phyloP scores from a whole-genome alignment of 108 stramenopile genomes.

The Discostella stelligeroides region DNA sequence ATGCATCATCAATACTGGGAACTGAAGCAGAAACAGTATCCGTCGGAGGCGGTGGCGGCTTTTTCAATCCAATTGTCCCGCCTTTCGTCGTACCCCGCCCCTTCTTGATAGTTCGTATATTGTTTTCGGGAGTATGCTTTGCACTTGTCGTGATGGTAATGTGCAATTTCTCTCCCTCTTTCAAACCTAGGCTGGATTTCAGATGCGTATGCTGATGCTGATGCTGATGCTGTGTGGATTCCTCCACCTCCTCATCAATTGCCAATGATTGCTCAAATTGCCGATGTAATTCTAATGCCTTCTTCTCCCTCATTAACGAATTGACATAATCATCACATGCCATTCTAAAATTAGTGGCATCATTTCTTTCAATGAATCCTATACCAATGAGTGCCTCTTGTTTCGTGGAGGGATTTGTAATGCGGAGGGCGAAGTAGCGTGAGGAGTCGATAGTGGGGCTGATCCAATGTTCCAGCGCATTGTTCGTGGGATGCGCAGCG shows the following conservation, averaged over 20 bases:
- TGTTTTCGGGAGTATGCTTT: too few species aligned
- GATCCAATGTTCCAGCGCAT: constrained; percentile 71
- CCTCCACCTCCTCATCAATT: constrained; percentile 5
- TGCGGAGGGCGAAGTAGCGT: constrained; percentile 79
- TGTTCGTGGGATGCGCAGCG: constrained; percentile 16
- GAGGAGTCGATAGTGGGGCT: constrained; percentile 77
- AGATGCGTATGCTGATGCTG: constrained; percentile 6
- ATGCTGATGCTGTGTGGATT: not conserved
- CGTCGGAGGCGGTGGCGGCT: constrained; percentile 30
- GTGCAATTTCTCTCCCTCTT: constrained; percentile 81
- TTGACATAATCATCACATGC: constrained; percentile 67
- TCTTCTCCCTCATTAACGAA: constrained; percentile 38
- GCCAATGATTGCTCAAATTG: constrained; percentile 36
- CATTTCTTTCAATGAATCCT: constrained; percentile 82
- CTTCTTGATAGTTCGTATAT: not conserved
- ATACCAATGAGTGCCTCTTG: constrained; percentile 79
- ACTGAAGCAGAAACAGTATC: not conserved
- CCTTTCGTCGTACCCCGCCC: constrained; percentile 7
- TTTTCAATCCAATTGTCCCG: constrained; percentile 24
- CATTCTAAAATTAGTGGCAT: constrained; percentile 82
- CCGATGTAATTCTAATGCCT: constrained; percentile 51
- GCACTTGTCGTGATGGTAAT: constrained; percentile 47
- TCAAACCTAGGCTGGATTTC: constrained; percentile 57
- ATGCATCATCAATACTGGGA: not conserved
- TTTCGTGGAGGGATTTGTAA: constrained; percentile 62